Base-by-base conservation (phyloP, 805 yeast species). In the Cyberlindnera mycetangii region DNA sequence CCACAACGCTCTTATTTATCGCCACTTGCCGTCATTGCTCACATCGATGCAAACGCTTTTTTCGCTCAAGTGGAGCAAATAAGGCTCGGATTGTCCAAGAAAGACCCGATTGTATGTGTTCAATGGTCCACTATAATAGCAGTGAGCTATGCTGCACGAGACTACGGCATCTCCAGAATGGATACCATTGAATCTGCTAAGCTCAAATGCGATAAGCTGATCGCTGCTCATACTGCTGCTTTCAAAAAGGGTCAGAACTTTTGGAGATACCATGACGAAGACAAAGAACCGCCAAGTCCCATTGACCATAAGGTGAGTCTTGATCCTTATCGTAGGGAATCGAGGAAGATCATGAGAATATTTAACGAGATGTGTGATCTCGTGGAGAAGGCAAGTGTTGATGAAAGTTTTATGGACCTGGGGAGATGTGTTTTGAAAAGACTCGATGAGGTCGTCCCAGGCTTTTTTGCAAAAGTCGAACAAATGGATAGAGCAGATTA, bases 361-460 rank as follows among this genome's bases (percentile, higher is more conserved):
- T 74, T 93, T 55, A 75, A 75, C 44, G 60, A 67, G 7, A 70
- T 73, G 47, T 86, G 92, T 59, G 83, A 79, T 45, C 54, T 74
- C 14, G 88, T 89, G 0, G 96, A 93, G 62, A 90, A 90, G 66
- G 98, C 97, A 0, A 89, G 97, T 65, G 93, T 90, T 16, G 99
- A 93, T 65, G 99, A 93, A 65, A 82, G 89, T 39, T 93, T 85
- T 59, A 52, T 93, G 53, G 97, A 93, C 65, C 62, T 93, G 32
- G 96, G 97, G 0, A 68, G 85, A 31, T 53, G 77, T 19, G 77
- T 88, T 0, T 73, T 76, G 53, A 47, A 60, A 1, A 66, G 60
- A 40, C 62, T 81, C 10, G 37, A 71, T 3, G 65, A 65, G 11
- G 31, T 64, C 2, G 75, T 76, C 40, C 92, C 95, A 0, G 57